Percentiles rank a stretch among this genome's conserved stretches.
Conservation (phyloP, 2,329 filamentous ascomycete genomes). For the Microdochium bolleyi region DNA sequence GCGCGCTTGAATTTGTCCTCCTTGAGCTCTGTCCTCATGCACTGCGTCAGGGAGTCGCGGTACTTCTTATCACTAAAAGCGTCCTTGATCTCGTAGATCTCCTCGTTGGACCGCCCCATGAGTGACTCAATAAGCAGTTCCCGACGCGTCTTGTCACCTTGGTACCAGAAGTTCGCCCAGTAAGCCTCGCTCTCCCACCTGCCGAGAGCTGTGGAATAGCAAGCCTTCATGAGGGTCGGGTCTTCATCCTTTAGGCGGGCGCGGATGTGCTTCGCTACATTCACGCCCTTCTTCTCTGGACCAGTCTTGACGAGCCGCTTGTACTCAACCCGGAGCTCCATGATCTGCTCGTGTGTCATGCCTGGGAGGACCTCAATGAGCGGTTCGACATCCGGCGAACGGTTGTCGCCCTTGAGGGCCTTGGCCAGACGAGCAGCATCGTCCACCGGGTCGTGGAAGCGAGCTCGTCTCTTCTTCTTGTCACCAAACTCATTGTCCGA, state of each 20-base stretch:
- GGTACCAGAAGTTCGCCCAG: conserved; percentile 98
- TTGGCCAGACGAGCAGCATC: conserved; percentile 71
- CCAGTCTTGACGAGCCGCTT: conserved; percentile 82
- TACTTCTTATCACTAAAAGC: conserved; percentile 91
- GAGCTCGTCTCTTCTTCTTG: conserved; percentile 47
- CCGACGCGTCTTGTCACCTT: conserved; percentile 72
- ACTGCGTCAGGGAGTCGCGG: conserved; percentile 67
- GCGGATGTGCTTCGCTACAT: conserved; percentile 80
- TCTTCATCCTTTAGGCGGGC: conserved; percentile 65
- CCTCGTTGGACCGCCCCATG: conserved; percentile 84
- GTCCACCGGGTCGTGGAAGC: conserved; percentile 79
- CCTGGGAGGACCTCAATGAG: conserved; percentile 79
- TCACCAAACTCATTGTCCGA: conserved; percentile 40
- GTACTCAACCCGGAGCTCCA: conserved; percentile 81
- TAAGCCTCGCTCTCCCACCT: conserved; percentile 90
- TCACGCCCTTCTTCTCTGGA: conserved; percentile 65
- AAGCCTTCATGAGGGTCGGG: conserved; percentile 77
- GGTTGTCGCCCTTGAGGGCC: conserved; percentile 60
- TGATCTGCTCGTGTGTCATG: conserved; percentile 79
- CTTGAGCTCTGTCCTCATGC: conserved; percentile 88
- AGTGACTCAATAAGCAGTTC: conserved; percentile 89
- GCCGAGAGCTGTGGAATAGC: conserved; percentile 83
- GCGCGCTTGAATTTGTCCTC: conserved; percentile 95
- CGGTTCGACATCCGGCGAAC: conserved; percentile 56
- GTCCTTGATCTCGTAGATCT: conserved; percentile 79